Conservation (phyloP, 2,329 filamentous ascomycete genomes). For the Nothophoma quercina region DNA sequence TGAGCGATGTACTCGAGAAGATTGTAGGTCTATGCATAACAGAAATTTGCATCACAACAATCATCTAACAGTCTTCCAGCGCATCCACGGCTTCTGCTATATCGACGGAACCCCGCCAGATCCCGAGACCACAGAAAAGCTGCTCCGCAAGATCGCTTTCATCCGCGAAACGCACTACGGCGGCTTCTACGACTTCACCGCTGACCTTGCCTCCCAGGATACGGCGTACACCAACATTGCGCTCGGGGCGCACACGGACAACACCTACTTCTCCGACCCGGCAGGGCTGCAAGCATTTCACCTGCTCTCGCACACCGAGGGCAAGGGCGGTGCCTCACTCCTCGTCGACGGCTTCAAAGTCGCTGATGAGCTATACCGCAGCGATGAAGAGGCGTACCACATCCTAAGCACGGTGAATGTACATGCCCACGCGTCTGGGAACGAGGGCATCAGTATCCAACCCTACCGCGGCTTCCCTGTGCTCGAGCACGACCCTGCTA, state of each 20-base stretch:
- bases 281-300: slow-evolving; percentile 93
- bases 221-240: slow-evolving; percentile 89
- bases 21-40: slow-evolving; percentile 66
- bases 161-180: slow-evolving; percentile 92
- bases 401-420: slow-evolving; percentile 66
- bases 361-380: slow-evolving; percentile 66
- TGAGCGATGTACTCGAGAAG: slow-evolving; percentile 61
- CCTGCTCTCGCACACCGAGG: slow-evolving; percentile 77
- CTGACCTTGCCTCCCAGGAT: slow-evolving; percentile 85
- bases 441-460: slow-evolving; percentile 80
- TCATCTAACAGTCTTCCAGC: slow-evolving; percentile 54
- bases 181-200: slow-evolving; percentile 85
- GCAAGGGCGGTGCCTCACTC: slow-evolving; percentile 76
- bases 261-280: slow-evolving; percentile 93
- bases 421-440: slow-evolving; percentile 85
- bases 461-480: slow-evolving; percentile 76
- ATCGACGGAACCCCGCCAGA: slow-evolving; percentile 69
- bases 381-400: slow-evolving; percentile 64
- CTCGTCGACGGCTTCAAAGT: slow-evolving; percentile 88
- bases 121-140: slow-evolving; percentile 74
- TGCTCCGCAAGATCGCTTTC: slow-evolving; percentile 83
- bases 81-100: slow-evolving; percentile 77
- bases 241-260: slow-evolving; percentile 89
- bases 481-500: slow-evolving; percentile 64
- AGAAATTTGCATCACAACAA: neutral